Evolutionary conservation across 2,329 filamentous ascomycete genomes (phyloP).

Genomic region (Botryotinia globosa): DNA sequence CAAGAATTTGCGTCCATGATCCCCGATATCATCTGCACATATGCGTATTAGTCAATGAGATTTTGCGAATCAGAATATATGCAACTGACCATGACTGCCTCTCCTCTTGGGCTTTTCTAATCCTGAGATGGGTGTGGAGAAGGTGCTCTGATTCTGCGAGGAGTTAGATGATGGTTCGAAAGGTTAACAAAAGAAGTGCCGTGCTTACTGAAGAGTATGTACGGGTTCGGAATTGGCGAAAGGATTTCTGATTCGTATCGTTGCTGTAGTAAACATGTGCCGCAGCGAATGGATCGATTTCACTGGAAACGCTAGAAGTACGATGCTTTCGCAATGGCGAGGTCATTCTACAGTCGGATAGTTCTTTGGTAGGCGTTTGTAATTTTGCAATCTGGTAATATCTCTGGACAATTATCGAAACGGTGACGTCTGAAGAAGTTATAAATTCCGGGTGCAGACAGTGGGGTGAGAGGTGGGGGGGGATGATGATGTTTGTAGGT

Average conservation of each 20-base stretch:
- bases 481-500: not conserved
- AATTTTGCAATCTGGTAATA: not conserved
- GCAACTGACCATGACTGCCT: slow-evolving; percentile 37
- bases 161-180: slow-evolving; percentile 18
- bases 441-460: not conserved
- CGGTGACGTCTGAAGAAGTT: not conserved
- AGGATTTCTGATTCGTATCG: slow-evolving; percentile 29
- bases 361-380: not conserved
- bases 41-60: slow-evolving; percentile 20
- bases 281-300: slow-evolving; percentile 36
- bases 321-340: slow-evolving; percentile 27
- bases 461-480: not conserved
- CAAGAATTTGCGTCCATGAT: slow-evolving; percentile 73
- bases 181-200: not conserved
- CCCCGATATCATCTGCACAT: slow-evolving; percentile 65
- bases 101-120: slow-evolving; percentile 33
- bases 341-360: slow-evolving; percentile 26
- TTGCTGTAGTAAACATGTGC: slow-evolving; percentile 38
- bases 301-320: slow-evolving; percentile 28
- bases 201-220: slow-evolving; percentile 37
- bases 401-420: not conserved
- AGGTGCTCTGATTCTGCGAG: slow-evolving; percentile 30
- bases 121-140: slow-evolving; percentile 23
- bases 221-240: slow-evolving; percentile 33
- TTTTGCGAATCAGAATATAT: not conserved